phyloP scores from a whole-genome alignment of 139 green algal species.

The Pycnococcus provasolii region DNA sequence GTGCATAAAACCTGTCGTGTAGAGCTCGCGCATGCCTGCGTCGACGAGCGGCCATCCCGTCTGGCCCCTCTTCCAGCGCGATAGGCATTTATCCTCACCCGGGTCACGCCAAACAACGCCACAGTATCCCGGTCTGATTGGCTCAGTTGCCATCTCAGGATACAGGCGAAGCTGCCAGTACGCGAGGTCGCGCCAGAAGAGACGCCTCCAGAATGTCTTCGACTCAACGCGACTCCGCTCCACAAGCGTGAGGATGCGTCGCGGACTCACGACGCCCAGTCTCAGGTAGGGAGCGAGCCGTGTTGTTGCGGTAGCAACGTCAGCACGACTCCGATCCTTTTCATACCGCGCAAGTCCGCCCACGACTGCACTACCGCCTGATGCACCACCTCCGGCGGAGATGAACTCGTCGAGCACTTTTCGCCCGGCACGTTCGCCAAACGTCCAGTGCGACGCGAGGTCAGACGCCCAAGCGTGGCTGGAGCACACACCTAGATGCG shows the following conservation, averaged over 20 bases:
- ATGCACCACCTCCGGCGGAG: no score
- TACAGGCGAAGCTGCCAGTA: conserved; percentile 58
- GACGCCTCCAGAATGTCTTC: conserved; percentile 29
- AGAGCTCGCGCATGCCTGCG: conserved; percentile 50
- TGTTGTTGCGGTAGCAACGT: no score
- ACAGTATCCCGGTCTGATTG: conserved; percentile 1
- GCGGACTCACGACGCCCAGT: conserved; percentile 5
- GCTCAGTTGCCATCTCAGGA: not conserved
- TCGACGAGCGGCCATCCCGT: conserved; percentile 55
- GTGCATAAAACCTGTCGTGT: conserved; percentile 52
- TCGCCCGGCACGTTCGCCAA: no score
- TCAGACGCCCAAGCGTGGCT: no score
- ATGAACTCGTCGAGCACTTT: no score
- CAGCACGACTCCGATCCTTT: no score
- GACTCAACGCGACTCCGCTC: not conserved
- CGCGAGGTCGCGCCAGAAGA: conserved; percentile 53
- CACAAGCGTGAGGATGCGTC: not conserved
- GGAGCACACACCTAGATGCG: no score
- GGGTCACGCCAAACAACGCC: not conserved
- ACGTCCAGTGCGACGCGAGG: no score
- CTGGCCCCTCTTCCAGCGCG: conserved; percentile 19
- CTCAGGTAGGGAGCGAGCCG: conserved; percentile 12
- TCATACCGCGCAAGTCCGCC: no score
- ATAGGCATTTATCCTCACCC: not conserved
- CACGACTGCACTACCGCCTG: no score